Evolutionary conservation across 2,329 filamentous ascomycete genomes (phyloP), one percentile per base, ranked within the genome.

Genomic region (Fusarium sp.): DNA sequence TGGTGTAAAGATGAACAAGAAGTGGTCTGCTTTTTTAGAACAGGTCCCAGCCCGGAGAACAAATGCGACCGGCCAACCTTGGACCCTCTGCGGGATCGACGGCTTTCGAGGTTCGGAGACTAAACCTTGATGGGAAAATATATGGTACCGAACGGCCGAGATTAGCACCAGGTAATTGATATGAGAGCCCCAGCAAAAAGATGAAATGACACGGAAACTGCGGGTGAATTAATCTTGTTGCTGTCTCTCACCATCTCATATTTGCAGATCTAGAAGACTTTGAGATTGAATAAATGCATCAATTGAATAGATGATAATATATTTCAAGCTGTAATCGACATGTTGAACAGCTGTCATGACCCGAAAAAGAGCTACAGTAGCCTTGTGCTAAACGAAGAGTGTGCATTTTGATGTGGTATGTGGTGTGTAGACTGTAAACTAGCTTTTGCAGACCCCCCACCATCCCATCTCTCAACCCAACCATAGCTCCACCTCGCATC

Each of bases 21-120:
- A 66, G 60, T 70, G 72, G 65, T 56, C 69, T 71, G 67, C 31
- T 63, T 73, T 58, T 64, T 46, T 26, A 31, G 14, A 50, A 14
- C 24, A 51, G 55, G 51, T 66, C 55, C 52, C 56, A 67, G 58
- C 55, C 50, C 53, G 64, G 58, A 68, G 49, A 55, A 48, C 44
- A 56, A 59, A 66, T 55, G 42, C 33, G 61, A 49, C 56, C 58
- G 49, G 53, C 58, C 58, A 63, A 63, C 38, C 38, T 57, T 51
- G 38, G 40, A 54, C 52, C 51, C 36, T 62, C 58, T 57, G 31
- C 42, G 46, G 49, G 44, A 50, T 61, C 42, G 45, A 53, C 45
- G 60, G 50, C 31, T 26, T 13, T 64, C 48, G 34, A 50, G 22
- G 43, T 64, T 67, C 58, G 58, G 63, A 60, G 67, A 56, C 68